phyloP scores from a whole-genome alignment of 371 early-diverging fungal species.

The Parasitella parasitica region DNA sequence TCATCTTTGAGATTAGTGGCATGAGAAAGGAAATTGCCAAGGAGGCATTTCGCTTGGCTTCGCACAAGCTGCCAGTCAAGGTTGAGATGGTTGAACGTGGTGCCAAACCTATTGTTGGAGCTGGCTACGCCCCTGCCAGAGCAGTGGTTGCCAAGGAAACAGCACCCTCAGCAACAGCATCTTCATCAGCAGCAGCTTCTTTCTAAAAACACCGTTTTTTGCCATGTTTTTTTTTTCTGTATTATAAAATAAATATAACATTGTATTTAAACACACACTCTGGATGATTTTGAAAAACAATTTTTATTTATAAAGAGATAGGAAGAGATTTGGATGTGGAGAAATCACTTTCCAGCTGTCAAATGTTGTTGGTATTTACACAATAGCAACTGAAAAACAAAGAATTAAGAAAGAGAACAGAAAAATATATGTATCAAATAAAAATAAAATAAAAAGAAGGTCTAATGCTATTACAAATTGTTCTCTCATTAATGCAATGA shows the following conservation, averaged over 20 bases:
- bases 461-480: not conserved
- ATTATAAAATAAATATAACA: not conserved
- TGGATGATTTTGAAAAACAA: too few relatives aligned
- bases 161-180: not conserved
- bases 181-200: not conserved
- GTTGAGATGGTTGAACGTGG: slow-evolving; percentile 73
- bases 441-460: not conserved
- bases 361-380: not conserved
- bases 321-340: not conserved
- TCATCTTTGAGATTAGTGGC: slow-evolving; percentile 86
- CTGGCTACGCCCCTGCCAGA: slow-evolving; percentile 35
- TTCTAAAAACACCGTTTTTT: not conserved
- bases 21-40: slow-evolving; percentile 79
- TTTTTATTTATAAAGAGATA: not conserved
- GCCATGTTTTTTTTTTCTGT: not conserved
- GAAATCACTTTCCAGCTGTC: not conserved
- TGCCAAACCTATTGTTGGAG: slow-evolving; percentile 53
- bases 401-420: not conserved
- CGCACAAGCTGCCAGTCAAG: slow-evolving; percentile 73
- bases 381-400: not conserved
- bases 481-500: not conserved
- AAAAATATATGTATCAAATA: not conserved
- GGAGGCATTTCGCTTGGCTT: slow-evolving; percentile 73
- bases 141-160: not conserved
- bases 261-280: not conserved